Evolutionary conservation across 2,329 filamentous ascomycete genomes (phyloP).

Genomic region (Fusarium compactum): DNA sequence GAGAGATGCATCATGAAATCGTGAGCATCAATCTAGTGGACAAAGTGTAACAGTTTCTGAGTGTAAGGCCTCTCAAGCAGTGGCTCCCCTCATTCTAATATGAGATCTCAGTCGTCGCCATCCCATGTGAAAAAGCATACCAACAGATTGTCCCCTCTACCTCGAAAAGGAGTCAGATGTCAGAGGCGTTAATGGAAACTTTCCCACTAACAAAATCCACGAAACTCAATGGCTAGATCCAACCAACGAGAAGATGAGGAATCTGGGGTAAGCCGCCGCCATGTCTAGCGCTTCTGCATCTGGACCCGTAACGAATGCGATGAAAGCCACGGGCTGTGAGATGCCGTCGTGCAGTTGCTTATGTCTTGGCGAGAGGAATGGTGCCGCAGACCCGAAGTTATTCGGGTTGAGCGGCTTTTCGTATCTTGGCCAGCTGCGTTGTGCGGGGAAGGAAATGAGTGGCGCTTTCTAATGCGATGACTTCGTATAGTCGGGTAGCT

Average conservation of each 20-base stretch:
- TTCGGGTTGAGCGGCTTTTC: neutral
- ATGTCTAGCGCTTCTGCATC: neutral
- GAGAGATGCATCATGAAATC: constrained; percentile 3
- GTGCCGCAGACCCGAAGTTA: neutral
- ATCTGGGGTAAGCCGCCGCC: neutral
- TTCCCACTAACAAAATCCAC: constrained; percentile 2
- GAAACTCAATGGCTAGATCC: constrained; percentile 9
- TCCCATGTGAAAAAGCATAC: neutral
- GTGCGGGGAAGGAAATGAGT: neutral
- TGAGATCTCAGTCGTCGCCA: neutral
- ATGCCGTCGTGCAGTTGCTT: neutral
- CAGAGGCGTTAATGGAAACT: constrained; percentile 5
- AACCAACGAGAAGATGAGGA: constrained; percentile 4
- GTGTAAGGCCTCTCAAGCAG: neutral
- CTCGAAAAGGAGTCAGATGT: neutral
- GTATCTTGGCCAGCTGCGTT: neutral
- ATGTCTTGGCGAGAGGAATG: neutral
- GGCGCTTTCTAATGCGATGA: neutral
- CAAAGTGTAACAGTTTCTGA: too few relatives aligned
- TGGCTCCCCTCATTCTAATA: neutral
- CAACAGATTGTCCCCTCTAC: neutral
- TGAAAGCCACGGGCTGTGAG: neutral
- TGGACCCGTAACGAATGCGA: constrained; percentile 7
- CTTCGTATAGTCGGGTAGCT: neutral
- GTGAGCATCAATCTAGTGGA: too few relatives aligned